A percentile compares a stretch with the other conserved stretches of the same genome.
Conservation (phyloP, 1,139 yeast genomes). For the Yamadazyma diddensiae region DNA sequence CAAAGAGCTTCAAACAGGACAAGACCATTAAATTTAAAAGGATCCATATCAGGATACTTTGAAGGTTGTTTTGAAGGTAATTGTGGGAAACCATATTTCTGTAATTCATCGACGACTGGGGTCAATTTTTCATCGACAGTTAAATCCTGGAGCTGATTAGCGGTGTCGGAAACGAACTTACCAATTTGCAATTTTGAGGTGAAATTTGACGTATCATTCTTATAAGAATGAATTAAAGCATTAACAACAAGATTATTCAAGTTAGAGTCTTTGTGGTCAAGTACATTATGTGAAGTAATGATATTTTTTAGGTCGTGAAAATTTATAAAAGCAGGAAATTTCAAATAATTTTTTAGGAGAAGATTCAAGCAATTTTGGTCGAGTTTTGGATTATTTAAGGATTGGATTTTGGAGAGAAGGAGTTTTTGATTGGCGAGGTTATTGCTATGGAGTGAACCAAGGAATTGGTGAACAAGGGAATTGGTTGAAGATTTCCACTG, state of each 20-base stretch:
- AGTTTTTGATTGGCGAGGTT: conserved; percentile 4
- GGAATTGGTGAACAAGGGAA: conserved; percentile 2
- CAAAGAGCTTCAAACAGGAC: conserved; percentile 8
- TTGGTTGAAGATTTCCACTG: too few relatives aligned
- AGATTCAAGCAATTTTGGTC: conserved; percentile 12
- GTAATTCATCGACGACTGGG: too few relatives aligned
- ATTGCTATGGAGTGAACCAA: conserved; percentile 2
- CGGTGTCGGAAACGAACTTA: too few relatives aligned
- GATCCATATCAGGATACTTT: not conserved
- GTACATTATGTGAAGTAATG: conserved; percentile 7
- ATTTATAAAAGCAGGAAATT: conserved; percentile 12
- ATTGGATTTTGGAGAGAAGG: conserved; percentile 2
- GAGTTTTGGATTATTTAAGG: not conserved
- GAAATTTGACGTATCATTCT: conserved; percentile 8
- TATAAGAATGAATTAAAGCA: conserved; percentile 9
- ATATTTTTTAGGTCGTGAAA: conserved; percentile 9
- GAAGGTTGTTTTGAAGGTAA: too few relatives aligned
- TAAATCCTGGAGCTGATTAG: too few relatives aligned
- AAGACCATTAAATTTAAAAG: conserved; percentile 4
- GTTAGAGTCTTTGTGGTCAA: conserved; percentile 1
- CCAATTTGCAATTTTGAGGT: too few relatives aligned
- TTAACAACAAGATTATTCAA: conserved; percentile 3
- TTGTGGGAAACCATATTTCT: too few relatives aligned
- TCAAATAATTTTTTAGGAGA: conserved; percentile 10
- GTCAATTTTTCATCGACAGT: too few relatives aligned